These are phyloP conservation scores for Neofusicoccum umdonicola DNA, from an alignment of 2,329 filamentous ascomycete species.

Conservation along the genomic window DNA sequence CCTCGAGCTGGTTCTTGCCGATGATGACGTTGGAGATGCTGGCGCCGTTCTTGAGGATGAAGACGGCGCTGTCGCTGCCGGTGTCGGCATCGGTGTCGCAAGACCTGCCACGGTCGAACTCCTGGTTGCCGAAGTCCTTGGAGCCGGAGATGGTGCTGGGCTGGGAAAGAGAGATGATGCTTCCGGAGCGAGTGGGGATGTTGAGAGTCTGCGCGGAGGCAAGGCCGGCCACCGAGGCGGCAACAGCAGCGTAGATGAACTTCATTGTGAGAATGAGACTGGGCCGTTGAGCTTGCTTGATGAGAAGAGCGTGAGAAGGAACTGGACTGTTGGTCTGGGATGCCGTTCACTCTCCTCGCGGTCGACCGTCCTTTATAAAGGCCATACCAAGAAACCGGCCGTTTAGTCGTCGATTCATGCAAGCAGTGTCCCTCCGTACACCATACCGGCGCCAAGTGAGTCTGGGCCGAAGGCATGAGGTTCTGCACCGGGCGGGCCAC, in stretches of 20 bases:
- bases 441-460: not conserved
- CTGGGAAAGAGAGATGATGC: slow-evolving; percentile 28
- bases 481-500: not conserved
- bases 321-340: slow-evolving; percentile 17
- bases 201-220: slow-evolving; percentile 31
- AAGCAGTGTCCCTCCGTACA: not conserved
- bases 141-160: slow-evolving; percentile 25
- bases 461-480: not conserved
- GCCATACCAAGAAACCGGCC: not conserved
- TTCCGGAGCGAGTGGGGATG: slow-evolving; percentile 31
- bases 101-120: slow-evolving; percentile 40
- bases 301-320: slow-evolving; percentile 19
- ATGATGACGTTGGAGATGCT: slow-evolving; percentile 51
- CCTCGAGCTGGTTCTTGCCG: slow-evolving; percentile 43
- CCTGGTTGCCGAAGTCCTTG: slow-evolving; percentile 26
- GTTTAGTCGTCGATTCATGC: not conserved
- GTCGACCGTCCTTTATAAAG: not conserved
- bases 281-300: slow-evolving; percentile 20
- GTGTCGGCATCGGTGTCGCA: slow-evolving; percentile 41
- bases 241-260: slow-evolving; percentile 23
- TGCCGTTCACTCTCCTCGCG: not conserved
- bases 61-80: slow-evolving; percentile 43
- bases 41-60: slow-evolving; percentile 47
- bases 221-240: slow-evolving; percentile 26
- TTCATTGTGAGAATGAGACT: slow-evolving; percentile 21